Evolutionary conservation across 345 rosid species (phyloP), one percentile per base, ranked within the genome.

Genomic region (Bruguiera sexangula): DNA sequence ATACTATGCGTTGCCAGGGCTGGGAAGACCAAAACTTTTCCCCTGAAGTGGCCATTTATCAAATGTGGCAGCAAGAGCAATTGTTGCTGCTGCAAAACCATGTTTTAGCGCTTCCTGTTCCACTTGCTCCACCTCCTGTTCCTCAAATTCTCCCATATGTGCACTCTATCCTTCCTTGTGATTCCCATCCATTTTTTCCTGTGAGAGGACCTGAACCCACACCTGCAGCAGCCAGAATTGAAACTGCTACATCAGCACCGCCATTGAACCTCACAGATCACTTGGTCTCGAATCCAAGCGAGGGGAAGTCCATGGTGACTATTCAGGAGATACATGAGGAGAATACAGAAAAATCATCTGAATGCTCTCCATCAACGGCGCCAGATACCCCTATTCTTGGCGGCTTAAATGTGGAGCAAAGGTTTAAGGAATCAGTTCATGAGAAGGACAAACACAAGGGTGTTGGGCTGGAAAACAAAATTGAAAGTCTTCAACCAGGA

Each of bases 11-110:
- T 27, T 67, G 69, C 56, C 86, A 77, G 67, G 74, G 73, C 68
- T 82, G 81, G 89, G 76, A 72, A 43, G 85, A 76, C 65, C 79
- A 83, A 22, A 66, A 72, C 61, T 77, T 74, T 68, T 34, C 81
- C 65, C 85, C 83, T 18, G 81, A 77, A 74, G 69, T 83, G 81
- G 76, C 85, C 65, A 53, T 78, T 52, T 80, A 73, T 79, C 85
- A 80, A 24, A 75, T 80, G 77, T 82, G 83, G 88, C 89, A 80
- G 80, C 87, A 78, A 69, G 83, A 83, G 67, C 85, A 84, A 43
- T 66, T 80, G 29, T 63, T 83, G n/a, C 88, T 76, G 74, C 79
- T 83, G 69, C 88, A 85, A 55, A 77, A 70, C 78, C 84, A 36
- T 43, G 67, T 79, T 24, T 71, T 75, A 68, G 62, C 78, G 2